Evolutionary conservation across 371 early-diverging fungal species (phyloP), one percentile per base, ranked within the genome.

Genomic region (Basidiobolus meristosporus): DNA sequence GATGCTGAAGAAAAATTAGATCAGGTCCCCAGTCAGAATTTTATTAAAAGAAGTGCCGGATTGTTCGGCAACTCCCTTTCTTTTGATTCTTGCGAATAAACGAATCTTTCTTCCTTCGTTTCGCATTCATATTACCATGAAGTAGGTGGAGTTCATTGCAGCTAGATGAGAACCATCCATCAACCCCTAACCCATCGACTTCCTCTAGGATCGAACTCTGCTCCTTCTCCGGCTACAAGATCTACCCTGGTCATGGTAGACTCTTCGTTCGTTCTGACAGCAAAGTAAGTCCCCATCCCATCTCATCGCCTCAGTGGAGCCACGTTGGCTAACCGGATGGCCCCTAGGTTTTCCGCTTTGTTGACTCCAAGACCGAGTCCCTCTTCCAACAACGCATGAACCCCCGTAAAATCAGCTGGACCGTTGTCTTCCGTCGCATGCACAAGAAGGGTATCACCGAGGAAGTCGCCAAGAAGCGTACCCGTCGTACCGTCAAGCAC

Each of bases 381-480:
- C 73, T 83, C 59, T 96, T 90, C 81, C 73, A 84, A 45, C 91
- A 91, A 70, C 76, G 80, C 56, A 71, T 81, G 71, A 96, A 92
- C 78, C 90, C 92, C 39, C 86, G 93, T 58, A 91, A 91, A 78
- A 73, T 93, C 59, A 70, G 75, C 68, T 96, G 97, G 97, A 93
- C 97, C 41, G 68, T 75, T 31, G 82, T 90, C 54, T 93, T 78
- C 87, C 88, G 97, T 64, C 88, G 87, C 65, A 73, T 90, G 59
- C 86, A 93, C 82, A 87, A 88, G 81, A 96, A 96, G 88, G 97
- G 91, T 64, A 75, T 87, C 63, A 81, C 82, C 56, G 89, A 87
- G 62, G 93, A 91, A 68, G 73, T 77, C 39, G 59, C 84, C 66
- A 91, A 91, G 85, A 96, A 91, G 86, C 81, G 89, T 59, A 73